Percentiles rank a stretch among this genome's conserved stretches.
These are phyloP conservation scores for Termitomyces sp. DNA, from an alignment of 768 basidiomycete species.

Conservation along the genomic window DNA sequence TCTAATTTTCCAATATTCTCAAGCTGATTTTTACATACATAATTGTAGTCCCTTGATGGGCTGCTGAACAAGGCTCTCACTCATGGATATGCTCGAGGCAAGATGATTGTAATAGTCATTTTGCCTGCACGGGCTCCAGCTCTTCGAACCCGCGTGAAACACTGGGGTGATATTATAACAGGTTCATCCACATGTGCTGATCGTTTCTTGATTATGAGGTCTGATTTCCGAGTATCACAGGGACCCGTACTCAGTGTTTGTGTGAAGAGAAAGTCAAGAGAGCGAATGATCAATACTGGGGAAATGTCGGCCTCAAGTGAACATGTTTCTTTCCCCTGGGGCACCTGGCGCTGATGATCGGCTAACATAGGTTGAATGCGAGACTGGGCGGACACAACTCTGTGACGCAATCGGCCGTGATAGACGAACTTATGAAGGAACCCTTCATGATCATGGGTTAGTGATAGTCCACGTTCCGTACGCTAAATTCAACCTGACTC, in stretches of 20 bases:
- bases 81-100: neutral
- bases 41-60: slow-evolving; percentile 4
- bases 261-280: slow-evolving; percentile 29
- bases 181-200: slow-evolving; percentile 16
- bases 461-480: neutral
- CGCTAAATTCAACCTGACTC: neutral
- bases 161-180: slow-evolving; percentile 46
- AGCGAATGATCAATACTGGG: slow-evolving; percentile 48
- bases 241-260: slow-evolving; percentile 46
- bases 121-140: slow-evolving; percentile 48
- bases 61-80: slow-evolving; percentile 7
- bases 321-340: slow-evolving; percentile 5
- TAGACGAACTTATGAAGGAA: slow-evolving; percentile 19
- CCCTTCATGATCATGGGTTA: slow-evolving; percentile 41
- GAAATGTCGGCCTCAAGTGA: slow-evolving; percentile 56
- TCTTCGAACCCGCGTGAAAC: slow-evolving; percentile 45
- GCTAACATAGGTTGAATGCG: slow-evolving; percentile 43
- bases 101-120: slow-evolving; percentile 44
- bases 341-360: neutral
- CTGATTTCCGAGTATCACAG: slow-evolving; percentile 12
- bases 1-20: neutral
- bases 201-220: neutral
- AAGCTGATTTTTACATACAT: neutral
- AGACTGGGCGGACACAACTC: slow-evolving; percentile 53
- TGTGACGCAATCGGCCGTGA: slow-evolving; percentile 23